Percentiles rank a stretch among this genome's conserved stretches.
These are phyloP conservation scores for Pseudevernia furfuracea DNA, from an alignment of 495 filamentous ascomycete species.

Conservation along the genomic window DNA sequence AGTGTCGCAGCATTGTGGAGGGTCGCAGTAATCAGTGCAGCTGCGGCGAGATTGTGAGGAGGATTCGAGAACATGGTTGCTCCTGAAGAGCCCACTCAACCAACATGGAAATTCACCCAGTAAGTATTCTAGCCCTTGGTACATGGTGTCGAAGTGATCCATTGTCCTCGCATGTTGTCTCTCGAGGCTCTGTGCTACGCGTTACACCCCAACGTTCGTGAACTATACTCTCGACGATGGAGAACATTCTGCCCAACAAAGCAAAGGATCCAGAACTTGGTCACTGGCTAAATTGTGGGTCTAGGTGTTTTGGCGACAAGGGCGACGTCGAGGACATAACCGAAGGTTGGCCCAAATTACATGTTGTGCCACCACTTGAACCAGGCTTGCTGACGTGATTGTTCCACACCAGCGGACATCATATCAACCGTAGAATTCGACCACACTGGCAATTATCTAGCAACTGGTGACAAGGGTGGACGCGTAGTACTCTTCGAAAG, in stretches of 20 bases:
- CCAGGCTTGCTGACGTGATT: conserved; percentile 11
- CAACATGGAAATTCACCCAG: conserved; percentile 99
- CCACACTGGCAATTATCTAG: conserved; percentile 95
- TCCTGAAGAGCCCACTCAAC: conserved; percentile 78
- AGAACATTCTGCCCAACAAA: conserved; percentile 2
- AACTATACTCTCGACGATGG: not conserved
- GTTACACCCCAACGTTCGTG: not conserved
- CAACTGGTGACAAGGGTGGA: conserved; percentile 96
- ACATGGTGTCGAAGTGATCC: not conserved
- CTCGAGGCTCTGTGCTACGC: not conserved
- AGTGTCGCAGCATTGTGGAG: not conserved
- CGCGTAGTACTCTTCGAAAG: conserved; percentile 94
- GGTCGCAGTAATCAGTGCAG: conserved; percentile 2
- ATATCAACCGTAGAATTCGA: conserved; percentile 99
- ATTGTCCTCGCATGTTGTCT: not conserved
- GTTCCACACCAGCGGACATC: conserved; percentile 68
- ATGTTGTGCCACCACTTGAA: not conserved
- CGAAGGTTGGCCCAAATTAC: conserved; percentile 60
- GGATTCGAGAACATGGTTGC: conserved; percentile 70
- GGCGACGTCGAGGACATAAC: conserved; percentile 99
- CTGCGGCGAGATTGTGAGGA: conserved; percentile 22
- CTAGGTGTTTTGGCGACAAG: conserved; percentile 98
- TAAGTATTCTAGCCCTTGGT: conserved; percentile 49
- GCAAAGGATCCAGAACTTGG: not conserved
- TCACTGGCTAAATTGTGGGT: conserved; percentile 23